phyloP scores from a whole-genome alignment of 768 basidiomycete genomes.

The Serendipita sp. region DNA sequence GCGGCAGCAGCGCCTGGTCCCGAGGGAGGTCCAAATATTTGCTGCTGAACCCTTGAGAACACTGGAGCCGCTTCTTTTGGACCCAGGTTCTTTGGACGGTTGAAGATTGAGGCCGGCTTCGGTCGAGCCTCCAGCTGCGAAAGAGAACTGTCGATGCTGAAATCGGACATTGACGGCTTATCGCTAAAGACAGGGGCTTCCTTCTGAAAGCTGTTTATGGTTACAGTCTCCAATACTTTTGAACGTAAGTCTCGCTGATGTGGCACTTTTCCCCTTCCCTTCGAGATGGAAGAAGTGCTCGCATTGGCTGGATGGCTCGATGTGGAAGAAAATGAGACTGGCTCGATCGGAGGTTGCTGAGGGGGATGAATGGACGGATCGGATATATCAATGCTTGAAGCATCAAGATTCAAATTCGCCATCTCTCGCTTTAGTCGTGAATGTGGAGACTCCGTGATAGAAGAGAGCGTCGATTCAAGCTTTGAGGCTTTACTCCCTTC shows the following conservation, averaged over 20 bases:
- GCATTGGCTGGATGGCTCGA: neutral
- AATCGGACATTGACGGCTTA: neutral
- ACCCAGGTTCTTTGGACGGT: neutral
- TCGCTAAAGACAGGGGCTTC: neutral
- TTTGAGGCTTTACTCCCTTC: neutral
- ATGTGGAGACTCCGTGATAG: neutral
- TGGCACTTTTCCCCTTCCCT: neutral
- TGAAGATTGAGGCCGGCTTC: neutral
- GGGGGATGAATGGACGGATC: neutral
- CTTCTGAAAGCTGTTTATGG: neutral
- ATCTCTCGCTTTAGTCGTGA: neutral
- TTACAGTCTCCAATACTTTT: neutral
- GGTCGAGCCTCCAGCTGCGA: neutral
- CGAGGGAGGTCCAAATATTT: neutral
- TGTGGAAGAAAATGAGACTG: neutral
- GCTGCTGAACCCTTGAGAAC: neutral
- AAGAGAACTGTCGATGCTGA: neutral
- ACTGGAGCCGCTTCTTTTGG: neutral
- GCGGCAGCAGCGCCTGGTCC: neutral
- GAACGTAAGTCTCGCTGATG: neutral
- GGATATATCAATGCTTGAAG: neutral
- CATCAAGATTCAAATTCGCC: neutral
- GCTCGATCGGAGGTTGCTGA: neutral
- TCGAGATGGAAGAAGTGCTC: neutral
- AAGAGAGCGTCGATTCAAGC: neutral